A percentile compares a stretch with the other conserved stretches of the same genome.
These are phyloP conservation scores for Pseudomassariella vexata DNA, from an alignment of 2,329 filamentous ascomycete genomes.

Conservation along the genomic window DNA sequence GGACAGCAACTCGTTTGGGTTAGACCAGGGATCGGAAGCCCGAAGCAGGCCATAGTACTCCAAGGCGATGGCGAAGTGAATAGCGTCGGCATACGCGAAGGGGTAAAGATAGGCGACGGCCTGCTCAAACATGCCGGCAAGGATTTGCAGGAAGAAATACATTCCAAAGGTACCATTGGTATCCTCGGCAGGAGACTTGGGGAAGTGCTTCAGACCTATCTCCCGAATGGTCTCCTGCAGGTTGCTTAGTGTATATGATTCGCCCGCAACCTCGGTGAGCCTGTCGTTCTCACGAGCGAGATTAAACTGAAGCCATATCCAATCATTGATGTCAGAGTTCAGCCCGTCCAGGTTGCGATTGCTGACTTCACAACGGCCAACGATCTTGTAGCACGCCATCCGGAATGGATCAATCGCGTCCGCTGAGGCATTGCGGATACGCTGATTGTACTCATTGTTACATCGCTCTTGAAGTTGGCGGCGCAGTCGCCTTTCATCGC, in stretches of 20 bases:
- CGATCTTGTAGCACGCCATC: conserved; percentile 96
- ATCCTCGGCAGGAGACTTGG: conserved; percentile 72
- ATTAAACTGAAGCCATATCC: conserved; percentile 68
- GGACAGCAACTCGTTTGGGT: conserved; percentile 64
- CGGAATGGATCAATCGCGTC: conserved; percentile 90
- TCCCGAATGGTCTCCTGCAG: conserved; percentile 78
- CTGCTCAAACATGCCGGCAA: conserved; percentile 91
- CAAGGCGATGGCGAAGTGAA: conserved; percentile 88
- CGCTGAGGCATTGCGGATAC: conserved; percentile 76
- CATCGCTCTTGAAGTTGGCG: conserved; percentile 80
- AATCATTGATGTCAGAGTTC: conserved; percentile 62
- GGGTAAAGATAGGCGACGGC: conserved; percentile 87
- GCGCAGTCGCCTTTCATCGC: conserved; percentile 69
- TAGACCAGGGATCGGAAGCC: conserved; percentile 72
- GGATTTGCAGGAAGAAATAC: conserved; percentile 87
- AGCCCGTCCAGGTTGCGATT: conserved; percentile 60
- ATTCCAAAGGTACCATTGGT: conserved; percentile 72
- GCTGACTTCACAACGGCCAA: conserved; percentile 69
- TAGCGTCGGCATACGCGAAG: conserved; percentile 87
- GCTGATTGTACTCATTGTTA: conserved; percentile 82
- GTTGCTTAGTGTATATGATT: conserved; percentile 59
- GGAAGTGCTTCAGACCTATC: conserved; percentile 87
- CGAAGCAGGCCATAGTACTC: conserved; percentile 85
- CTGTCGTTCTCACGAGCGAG: conserved; percentile 61
- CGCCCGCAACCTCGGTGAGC: conserved; percentile 57